Conservation (phyloP, 2,329 filamentous ascomycete species). For the Curvularia sp. region DNA sequence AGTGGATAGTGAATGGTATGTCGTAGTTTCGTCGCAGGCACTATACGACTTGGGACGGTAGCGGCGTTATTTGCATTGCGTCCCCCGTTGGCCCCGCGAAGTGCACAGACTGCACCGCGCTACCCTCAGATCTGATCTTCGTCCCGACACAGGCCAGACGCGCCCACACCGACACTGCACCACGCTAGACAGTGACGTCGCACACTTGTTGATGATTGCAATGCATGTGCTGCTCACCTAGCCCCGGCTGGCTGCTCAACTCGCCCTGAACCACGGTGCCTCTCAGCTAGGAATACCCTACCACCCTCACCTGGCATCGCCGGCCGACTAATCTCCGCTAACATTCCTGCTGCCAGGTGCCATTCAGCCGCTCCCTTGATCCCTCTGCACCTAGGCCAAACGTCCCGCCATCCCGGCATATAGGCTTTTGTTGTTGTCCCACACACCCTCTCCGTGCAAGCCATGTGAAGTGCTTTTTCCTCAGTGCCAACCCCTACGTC, state of each 20-base stretch:
- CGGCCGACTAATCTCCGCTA: constrained; percentile 21
- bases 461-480: not conserved
- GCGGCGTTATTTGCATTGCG: constrained; percentile 29
- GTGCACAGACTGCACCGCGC: constrained; percentile 27
- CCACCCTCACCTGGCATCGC: constrained; percentile 5
- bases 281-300: constrained; percentile 1
- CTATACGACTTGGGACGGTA: constrained; percentile 22
- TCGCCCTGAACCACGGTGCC: not conserved
- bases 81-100: constrained; percentile 26
- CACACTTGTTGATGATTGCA: constrained; percentile 1
- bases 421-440: constrained; percentile 3
- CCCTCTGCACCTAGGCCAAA: not conserved
- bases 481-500: not conserved
- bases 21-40: constrained; percentile 16
- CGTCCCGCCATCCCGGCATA: constrained; percentile 17
- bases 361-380: constrained; percentile 7
- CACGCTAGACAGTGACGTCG: constrained; percentile 7
- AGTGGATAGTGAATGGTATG: constrained; percentile 13
- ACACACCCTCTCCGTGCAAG: not conserved
- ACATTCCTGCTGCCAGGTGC: constrained; percentile 13
- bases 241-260: not conserved
- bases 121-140: constrained; percentile 20
- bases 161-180: constrained; percentile 1
- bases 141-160: constrained; percentile 10
- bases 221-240: constrained; percentile 3